Base-by-base conservation (phyloP, 140 eudicot species). In the Flaveria floridana region DNA sequence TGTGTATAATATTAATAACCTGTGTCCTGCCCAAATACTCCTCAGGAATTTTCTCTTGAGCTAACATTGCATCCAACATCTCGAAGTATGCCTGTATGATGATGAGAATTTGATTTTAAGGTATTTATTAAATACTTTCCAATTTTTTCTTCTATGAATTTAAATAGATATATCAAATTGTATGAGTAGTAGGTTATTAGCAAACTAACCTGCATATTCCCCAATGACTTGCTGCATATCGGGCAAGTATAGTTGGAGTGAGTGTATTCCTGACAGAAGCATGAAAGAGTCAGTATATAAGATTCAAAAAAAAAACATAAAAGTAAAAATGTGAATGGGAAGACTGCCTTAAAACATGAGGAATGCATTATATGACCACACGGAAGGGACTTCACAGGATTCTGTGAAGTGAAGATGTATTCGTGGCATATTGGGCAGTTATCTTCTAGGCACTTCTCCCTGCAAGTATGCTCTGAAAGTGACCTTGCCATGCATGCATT, bases 331-430 rank as follows among this genome's bases (percentile, higher is more conserved):
- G 41, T 11, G 41, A 42, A 26, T 37, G 47, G 19, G 65, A 68
- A 68, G 1, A 5, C 13, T 75, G 88, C 99, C 96, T 88, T 84
- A 89, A 94, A 94, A 86, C 99, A 94, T 73, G 89, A 59, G 26
- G 99, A 94, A 79, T 94, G 99, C 99, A 94, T 94, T 70, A 88
- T 53, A 77, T 94, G 99, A 28, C 97, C 97, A 78, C 97, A 94
- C 12, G 91, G 56, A 70, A 94, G 97, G 71, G 91, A 89, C 82
- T 90, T 94, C 8, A 90, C 85, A n/a, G 97, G 96, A 73, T 82
- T 41, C 81, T 81, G 87, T 3, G 99, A 94, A 0, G 99, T 90
- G 65, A 94, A 94, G 9, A 94, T 85, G 64, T 82, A 86, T 47
- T 94, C 99, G 19, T 85, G 91, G 86, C 99, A 94, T 15, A 94